Percentiles rank a stretch among this genome's conserved stretches.
These are phyloP conservation scores for Berkeleyomyces basicola DNA, from an alignment of 2,329 filamentous ascomycete species.

Conservation along the genomic window DNA sequence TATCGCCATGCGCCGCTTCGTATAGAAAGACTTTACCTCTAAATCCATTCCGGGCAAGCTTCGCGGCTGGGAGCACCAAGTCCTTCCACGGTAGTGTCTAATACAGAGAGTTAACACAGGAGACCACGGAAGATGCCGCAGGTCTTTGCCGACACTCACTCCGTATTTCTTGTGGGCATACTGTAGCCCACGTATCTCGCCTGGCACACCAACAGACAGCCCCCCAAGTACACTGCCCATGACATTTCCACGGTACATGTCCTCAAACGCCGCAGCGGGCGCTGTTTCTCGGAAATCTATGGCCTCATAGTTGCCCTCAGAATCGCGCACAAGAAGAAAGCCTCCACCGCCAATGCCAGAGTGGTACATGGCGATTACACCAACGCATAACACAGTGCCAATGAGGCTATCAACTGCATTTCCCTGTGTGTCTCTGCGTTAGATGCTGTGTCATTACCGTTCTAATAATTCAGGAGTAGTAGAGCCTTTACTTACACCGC, in stretches of 20 bases:
- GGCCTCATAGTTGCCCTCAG: slow-evolving; percentile 62
- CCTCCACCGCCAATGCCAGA: slow-evolving; percentile 78
- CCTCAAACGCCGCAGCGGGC: slow-evolving; percentile 59
- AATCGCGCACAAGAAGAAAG: slow-evolving; percentile 64
- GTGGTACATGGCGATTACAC: slow-evolving; percentile 62
- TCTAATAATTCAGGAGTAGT: background rate
- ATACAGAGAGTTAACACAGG: background rate
- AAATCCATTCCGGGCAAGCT: slow-evolving; percentile 60
- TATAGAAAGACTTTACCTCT: slow-evolving; percentile 20
- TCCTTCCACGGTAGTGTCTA: slow-evolving; percentile 44
- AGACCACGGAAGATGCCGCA: background rate
- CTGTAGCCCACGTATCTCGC: slow-evolving; percentile 63
- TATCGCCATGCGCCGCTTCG: no score
- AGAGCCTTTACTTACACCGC: slow-evolving; percentile 26
- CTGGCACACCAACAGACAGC: slow-evolving; percentile 53
- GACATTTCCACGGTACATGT: slow-evolving; percentile 69
- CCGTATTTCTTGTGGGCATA: slow-evolving; percentile 61
- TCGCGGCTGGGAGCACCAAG: slow-evolving; percentile 57
- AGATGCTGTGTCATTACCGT: background rate
- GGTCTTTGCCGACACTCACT: slow-evolving; percentile 19
- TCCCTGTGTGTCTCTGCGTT: slow-evolving; percentile 27
- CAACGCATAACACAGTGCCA: slow-evolving; percentile 58
- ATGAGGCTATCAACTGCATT: slow-evolving; percentile 66
- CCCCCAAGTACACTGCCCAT: slow-evolving; percentile 54
- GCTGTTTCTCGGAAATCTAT: slow-evolving; percentile 86